Base-by-base conservation (phyloP, 202 grass and related monocot genomes). In the Elaeis oleifera region DNA sequence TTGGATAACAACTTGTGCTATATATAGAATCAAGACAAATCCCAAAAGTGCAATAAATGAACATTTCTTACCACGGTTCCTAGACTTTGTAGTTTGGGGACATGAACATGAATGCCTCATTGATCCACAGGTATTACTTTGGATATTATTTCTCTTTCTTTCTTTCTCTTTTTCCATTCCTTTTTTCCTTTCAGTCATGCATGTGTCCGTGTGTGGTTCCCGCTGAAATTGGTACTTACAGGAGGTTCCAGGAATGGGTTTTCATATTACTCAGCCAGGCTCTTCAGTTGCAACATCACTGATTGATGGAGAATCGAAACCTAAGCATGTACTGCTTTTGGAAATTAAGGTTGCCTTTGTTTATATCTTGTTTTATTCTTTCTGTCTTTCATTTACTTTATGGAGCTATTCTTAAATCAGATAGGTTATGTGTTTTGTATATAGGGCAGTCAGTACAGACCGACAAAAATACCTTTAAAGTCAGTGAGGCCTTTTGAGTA, bases 51-150 rank as follows among this genome's bases (percentile, higher is more conserved):
- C 84, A 62, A 97, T 97, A 58, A 97, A 92, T 50, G 94, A 97
- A 70, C 94, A 97, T 89, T 92, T 97, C 74, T 86, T 92, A 61
- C 94, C 88, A 59, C 80, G 75, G 55, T 97, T 97, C 73, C 73
- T 97, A 29, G 94, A 92, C 63, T 92, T 97, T 16, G 65, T 97
- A 50, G 61, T 97, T 18, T 92, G 94, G 94, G 94, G 94, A 16
- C 88, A 92, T 79, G 85, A 97, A 53, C 94, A 92, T 59, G 94
- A 97, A 86, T 97, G 88, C 66, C 84, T 97, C 56, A 76, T 92
- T 75, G 84, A 97, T 74, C 94, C 94, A 5, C 88, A 92, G 79
- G 94, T 97, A 78, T 75, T 29, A 27, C 23, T 68, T 52, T 18
- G 4, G 18, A 19, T 3, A 23, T 18, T 72, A 16, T 6, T 23